These are phyloP conservation scores for Rhodocollybia butyracea DNA, from an alignment of 768 basidiomycete species.

Conservation along the genomic window DNA sequence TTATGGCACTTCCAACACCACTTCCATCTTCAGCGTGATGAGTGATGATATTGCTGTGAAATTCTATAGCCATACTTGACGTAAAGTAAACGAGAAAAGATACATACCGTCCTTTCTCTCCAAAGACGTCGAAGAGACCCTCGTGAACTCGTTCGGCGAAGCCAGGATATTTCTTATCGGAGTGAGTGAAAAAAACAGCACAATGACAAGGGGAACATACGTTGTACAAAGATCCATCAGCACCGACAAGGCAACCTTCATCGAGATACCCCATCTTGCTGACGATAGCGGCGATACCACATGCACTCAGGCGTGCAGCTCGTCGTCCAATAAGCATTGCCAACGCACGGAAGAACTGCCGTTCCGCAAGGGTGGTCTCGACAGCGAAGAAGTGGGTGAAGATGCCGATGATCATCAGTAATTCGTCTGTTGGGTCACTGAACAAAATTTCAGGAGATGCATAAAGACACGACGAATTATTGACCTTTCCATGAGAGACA, in stretches of 20 bases:
- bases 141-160: constrained; percentile 93
- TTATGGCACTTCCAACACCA: constrained; percentile 95
- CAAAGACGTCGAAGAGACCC: constrained; percentile 91
- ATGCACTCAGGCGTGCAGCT: constrained; percentile 87
- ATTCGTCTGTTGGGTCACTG: constrained; percentile 94
- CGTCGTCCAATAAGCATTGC: constrained; percentile 87
- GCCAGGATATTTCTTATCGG: constrained; percentile 89
- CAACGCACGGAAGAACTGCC: constrained; percentile 94
- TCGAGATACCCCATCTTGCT: constrained; percentile 93
- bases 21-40: constrained; percentile 89
- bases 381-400: constrained; percentile 96
- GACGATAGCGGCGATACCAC: constrained; percentile 96
- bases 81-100: background rate
- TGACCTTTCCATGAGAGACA: constrained; percentile 94
- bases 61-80: background rate
- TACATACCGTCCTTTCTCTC: constrained; percentile 87
- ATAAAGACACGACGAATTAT: constrained; percentile 9
- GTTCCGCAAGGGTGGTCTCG: constrained; percentile 94
- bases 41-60: constrained; percentile 61
- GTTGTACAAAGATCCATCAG: constrained; percentile 94
- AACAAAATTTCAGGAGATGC: background rate
- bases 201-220: no score
- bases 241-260: constrained; percentile 84
- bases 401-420: constrained; percentile 94
- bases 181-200: no score